Percentiles rank a stretch among this genome's conserved stretches.
Conservation (phyloP, 2,329 filamentous ascomycete genomes). For the Thermomyces lanuginosus region DNA sequence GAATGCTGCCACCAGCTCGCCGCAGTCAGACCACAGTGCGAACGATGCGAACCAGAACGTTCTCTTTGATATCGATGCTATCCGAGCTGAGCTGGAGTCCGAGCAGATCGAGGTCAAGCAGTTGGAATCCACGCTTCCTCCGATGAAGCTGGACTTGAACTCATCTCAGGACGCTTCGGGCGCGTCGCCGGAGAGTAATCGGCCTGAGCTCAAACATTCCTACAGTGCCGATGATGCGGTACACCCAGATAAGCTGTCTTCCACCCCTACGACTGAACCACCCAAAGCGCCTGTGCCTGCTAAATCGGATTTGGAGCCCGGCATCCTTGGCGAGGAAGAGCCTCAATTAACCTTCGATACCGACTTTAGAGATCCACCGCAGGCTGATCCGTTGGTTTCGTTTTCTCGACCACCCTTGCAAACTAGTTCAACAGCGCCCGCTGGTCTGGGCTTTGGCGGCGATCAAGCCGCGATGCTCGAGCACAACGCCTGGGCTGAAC, state of each 20-base stretch:
- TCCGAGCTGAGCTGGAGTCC: constrained; percentile 64
- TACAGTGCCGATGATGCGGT: constrained; percentile 24
- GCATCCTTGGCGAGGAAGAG: no score
- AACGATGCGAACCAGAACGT: constrained; percentile 35
- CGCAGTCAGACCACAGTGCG: constrained; percentile 12
- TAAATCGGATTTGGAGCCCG: no score
- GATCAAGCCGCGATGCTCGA: constrained; percentile 12
- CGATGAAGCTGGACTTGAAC: constrained; percentile 60
- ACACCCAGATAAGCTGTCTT: no score
- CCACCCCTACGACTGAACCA: no score
- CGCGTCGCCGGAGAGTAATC: constrained; percentile 9
- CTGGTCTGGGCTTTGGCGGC: constrained; percentile 13
- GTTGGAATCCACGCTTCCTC: constrained; percentile 72
- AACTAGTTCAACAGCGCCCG: constrained; percentile 18
- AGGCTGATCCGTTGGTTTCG: constrained; percentile 6
- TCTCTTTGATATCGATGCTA: constrained; percentile 90
- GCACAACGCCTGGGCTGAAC: constrained; percentile 54
- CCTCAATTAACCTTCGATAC: constrained; percentile 60
- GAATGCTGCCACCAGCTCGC: constrained; percentile 18
- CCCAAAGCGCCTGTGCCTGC: no score
- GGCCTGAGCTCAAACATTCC: constrained; percentile 20
- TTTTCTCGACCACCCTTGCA: constrained; percentile 13
- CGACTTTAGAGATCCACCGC: constrained; percentile 33
- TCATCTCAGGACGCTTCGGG: constrained; percentile 9
- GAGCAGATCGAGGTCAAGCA: constrained; percentile 59